phyloP scores from a whole-genome alignment of 495 filamentous ascomycete species.

The Xylaria palmicola region DNA sequence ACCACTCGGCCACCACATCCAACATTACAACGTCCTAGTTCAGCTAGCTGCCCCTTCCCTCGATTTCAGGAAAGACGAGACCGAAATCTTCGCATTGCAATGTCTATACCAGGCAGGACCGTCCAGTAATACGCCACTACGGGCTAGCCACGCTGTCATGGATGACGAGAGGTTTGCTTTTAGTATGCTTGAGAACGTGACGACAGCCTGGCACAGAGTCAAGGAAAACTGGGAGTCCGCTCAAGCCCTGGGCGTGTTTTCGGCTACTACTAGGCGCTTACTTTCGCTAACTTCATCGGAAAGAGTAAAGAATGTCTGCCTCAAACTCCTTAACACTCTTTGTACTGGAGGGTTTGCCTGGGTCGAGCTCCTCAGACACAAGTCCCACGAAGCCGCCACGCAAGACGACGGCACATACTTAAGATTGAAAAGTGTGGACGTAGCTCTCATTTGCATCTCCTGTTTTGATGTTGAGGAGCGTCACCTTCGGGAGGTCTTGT shows the following conservation, averaged over 20 bases:
- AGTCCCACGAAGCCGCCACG: constrained; percentile 20
- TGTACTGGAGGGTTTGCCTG: constrained; percentile 31
- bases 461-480: constrained; percentile 38
- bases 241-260: constrained; percentile 38
- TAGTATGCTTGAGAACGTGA: constrained; percentile 22
- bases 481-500: constrained; percentile 27
- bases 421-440: constrained; percentile 28
- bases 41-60: constrained; percentile 50
- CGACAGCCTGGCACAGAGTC: constrained; percentile 27
- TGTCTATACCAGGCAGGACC: constrained; percentile 51
- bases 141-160: constrained; percentile 21
- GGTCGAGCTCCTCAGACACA: constrained; percentile 28
- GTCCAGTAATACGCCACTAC: background rate
- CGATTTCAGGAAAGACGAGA: constrained; percentile 47
- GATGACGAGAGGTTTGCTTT: constrained; percentile 13
- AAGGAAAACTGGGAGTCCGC: constrained; percentile 53
- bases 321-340: constrained; percentile 24
- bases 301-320: constrained; percentile 5
- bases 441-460: constrained; percentile 39
- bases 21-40: constrained; percentile 56
- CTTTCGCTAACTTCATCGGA: constrained; percentile 32
- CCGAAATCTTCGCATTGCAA: constrained; percentile 48
- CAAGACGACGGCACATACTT: constrained; percentile 24
- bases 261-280: constrained; percentile 35
- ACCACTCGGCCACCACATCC: constrained; percentile 47